Evolutionary conservation across 2,329 filamentous ascomycete species (phyloP), one percentile per base, ranked within the genome.

Genomic region (Colletotrichum noveboracense): DNA sequence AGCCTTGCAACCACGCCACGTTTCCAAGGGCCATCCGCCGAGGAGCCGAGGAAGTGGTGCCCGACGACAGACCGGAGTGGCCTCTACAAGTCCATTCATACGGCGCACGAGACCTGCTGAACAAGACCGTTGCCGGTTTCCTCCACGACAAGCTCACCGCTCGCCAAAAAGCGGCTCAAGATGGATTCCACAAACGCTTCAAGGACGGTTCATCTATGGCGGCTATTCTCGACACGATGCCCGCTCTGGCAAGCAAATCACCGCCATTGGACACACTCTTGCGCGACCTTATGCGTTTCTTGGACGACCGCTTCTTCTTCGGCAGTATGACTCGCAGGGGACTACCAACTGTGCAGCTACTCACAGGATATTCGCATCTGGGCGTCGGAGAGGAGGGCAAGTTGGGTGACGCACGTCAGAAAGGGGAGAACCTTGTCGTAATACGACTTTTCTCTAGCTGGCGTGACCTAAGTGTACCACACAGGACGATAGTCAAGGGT

Each of bases 291-390:
- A 43, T 18, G 36, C 36, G 36, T 43, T 43, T 18, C 26, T 26
- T 68, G 14, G 70, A 73, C 64, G 30, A 67, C 10, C 38, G 30
- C 32, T 52, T 73, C 64, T 73, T 67, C 52, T 73, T 73, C 52
- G 64, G 62, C 10, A 32, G 26, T 18, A 13, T 73, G 52, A 67
- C 62, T 26, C 43, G 30, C 12, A 60, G 56, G 18, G 18, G 6
- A 8, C 28, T 9, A 9, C 18, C 56, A 18, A 60, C 16, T 43
- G 16, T 18, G 36, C 16, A 18, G 28, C 24, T 60, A 18, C 21
- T 8, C 9, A 60, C 56, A 26, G 56, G 56, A 60, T 32, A 60
- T 14, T 18, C 10, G 26, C 7, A 28, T 18, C 16, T 60, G 26
- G 24, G 34, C 34, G 34, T 18, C 9, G 56, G 28, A 26, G 28